Percentiles rank a stretch among this genome's conserved stretches.
Conservation (phyloP, 345 rosid genomes). For the Populus tremula region DNA sequence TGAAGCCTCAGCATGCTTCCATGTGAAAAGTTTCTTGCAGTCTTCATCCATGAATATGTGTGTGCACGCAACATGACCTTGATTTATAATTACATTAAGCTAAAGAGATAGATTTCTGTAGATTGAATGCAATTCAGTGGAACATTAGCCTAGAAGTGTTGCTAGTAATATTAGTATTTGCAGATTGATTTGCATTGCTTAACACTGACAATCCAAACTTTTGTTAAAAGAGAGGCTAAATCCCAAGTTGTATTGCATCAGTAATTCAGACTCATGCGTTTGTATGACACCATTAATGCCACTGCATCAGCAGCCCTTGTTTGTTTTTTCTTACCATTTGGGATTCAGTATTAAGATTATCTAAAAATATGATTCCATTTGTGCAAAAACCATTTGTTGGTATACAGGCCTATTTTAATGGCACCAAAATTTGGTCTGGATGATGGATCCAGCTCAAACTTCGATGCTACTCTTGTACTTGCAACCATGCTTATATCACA, state of each 20-base stretch:
- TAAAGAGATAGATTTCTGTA: background rate
- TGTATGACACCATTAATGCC: background rate
- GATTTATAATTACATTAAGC: background rate
- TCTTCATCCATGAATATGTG: too few species aligned
- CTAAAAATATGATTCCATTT: background rate
- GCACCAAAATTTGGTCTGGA: slow-evolving; percentile 80
- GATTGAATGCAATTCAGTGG: background rate
- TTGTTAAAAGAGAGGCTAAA: background rate
- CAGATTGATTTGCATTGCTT: background rate
- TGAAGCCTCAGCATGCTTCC: background rate
- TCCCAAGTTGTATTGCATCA: background rate
- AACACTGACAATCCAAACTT: background rate
- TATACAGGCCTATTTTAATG: slow-evolving; percentile 82
- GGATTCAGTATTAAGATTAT: background rate
- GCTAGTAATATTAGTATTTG: background rate
- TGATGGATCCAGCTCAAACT: slow-evolving; percentile 64
- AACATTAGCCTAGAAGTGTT: background rate
- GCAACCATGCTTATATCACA: slow-evolving; percentile 88
- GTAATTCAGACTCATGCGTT: background rate
- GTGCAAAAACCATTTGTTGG: slow-evolving; percentile 9
- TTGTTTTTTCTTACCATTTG: background rate
- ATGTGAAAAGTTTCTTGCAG: background rate
- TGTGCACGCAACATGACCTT: too few species aligned
- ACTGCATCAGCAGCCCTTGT: background rate
- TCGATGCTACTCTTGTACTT: slow-evolving; percentile 82